Percentiles rank a stretch among this genome's conserved stretches.
These are phyloP conservation scores for Eimeria necatrix DNA, from an alignment of 169 alveolate species.

Conservation along the genomic window DNA sequence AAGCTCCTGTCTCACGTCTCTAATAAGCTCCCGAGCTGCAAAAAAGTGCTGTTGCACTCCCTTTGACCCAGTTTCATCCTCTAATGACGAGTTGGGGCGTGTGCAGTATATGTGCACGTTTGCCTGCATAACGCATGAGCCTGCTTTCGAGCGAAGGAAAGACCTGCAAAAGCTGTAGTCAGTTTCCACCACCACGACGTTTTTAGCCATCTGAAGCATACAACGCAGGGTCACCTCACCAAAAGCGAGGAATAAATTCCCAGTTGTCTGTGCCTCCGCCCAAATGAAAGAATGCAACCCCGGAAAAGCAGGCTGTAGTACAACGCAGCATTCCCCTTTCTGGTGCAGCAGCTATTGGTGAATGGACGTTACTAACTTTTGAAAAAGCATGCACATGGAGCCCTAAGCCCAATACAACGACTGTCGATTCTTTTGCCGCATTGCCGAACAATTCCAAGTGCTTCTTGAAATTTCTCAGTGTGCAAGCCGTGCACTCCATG, in stretches of 20 bases:
- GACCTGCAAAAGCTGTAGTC: not conserved
- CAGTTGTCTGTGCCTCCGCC: too few species aligned
- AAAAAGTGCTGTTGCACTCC: not conserved
- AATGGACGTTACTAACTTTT: not conserved
- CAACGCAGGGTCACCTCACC: not conserved
- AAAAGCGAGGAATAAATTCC: too few species aligned
- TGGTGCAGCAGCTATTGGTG: not conserved
- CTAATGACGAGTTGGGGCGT: not conserved
- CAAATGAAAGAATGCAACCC: not conserved
- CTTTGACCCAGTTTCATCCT: not conserved
- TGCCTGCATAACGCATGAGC: constrained; percentile 12
- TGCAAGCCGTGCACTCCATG: not conserved
- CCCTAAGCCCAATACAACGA: constrained; percentile 44
- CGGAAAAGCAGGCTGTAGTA: not conserved
- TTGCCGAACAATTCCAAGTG: not conserved
- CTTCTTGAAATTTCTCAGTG: not conserved
- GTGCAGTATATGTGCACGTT: constrained; percentile 60
- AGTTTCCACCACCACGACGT: constrained; percentile 31
- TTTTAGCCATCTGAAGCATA: constrained; percentile 50
- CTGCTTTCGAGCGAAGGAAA: not conserved
- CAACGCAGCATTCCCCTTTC: not conserved
- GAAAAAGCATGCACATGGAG: not conserved
- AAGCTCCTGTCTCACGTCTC: constrained; percentile 10
- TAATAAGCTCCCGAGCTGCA: not conserved
- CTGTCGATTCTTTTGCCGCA: constrained; percentile 22